Conservation (phyloP, 1,139 yeast species). For the Wickerhamomyces sp. region DNA sequence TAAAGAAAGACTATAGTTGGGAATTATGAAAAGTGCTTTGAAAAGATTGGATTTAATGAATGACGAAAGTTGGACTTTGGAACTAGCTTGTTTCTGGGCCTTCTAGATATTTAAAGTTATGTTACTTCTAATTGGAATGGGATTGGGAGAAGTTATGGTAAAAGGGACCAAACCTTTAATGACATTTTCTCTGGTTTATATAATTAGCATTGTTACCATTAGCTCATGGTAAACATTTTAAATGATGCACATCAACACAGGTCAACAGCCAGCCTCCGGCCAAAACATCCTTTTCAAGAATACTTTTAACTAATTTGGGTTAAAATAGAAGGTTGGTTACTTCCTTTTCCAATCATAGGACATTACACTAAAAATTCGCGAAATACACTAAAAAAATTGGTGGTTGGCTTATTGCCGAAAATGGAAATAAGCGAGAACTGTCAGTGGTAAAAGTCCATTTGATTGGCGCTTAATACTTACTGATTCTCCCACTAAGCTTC, state of each 20-base stretch:
- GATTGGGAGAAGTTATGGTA: background rate
- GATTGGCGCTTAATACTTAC: no score
- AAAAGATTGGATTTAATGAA: constrained; percentile 9
- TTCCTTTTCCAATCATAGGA: background rate
- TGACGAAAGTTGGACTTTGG: constrained; percentile 17
- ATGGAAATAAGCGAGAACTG: background rate
- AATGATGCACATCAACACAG: no score
- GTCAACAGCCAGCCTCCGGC: background rate
- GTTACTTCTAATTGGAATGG: background rate
- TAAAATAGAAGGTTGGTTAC: background rate
- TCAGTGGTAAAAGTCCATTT: background rate
- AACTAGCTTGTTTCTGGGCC: background rate
- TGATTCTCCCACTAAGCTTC: no score
- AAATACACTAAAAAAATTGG: background rate
- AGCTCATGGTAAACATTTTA: no score
- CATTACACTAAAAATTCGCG: background rate
- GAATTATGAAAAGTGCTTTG: constrained; percentile 8
- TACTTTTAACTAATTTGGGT: background rate
- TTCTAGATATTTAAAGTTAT: background rate
- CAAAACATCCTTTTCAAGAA: background rate
- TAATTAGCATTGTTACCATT: no score
- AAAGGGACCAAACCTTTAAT: background rate
- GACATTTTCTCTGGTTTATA: background rate
- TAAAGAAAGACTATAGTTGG: constrained; percentile 26
- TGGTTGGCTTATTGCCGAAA: background rate